Base-by-base conservation (phyloP, 306 rosid genomes). In the Cicer chorassanicum region DNA sequence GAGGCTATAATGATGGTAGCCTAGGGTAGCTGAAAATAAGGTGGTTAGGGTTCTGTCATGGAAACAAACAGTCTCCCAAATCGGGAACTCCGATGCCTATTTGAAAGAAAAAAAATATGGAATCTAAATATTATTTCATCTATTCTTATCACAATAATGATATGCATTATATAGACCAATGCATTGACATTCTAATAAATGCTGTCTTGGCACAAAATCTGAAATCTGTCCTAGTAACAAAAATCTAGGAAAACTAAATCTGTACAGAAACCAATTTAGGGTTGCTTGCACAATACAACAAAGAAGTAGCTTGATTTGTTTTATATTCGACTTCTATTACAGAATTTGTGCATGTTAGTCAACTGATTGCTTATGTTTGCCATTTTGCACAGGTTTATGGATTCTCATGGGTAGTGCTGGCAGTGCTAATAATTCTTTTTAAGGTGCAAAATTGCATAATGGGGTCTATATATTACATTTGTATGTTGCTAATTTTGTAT, bases 351-450 rank as follows among this genome's bases (percentile, higher is more conserved):
- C 62, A 13, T 54, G 45, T 72, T 50, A 45, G 40, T 53, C 12
- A 69, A 55, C 78, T 77, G 55, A 81, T 57, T 65, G 72, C 63
- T 44, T 64, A 9, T 70, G 34, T 65, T 76, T 72, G 45, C 14
- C 40, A 49, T 76, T 62, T 76, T 73, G 43, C 68, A 49, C 72
- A 92, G 99, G 92, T 92, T 61, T 90, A 94, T 79, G 99, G 91
- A 68, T 29, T 94, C 76, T 94, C 99, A 14, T 94, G 99, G 99
- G 6, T 65, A 0, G 95, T 84, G 74, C 82, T 94, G 65, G 97
- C 86, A 43, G 92, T 40, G 82, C 87, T 94, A 54, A 81, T 94
- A 65, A 2, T 94, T 76, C 97, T 92, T 82, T 94, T 94, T 87
- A 94, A 94, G 99, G 99, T 94, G 40, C 44, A 65, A 44, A 57